Base-by-base conservation (phyloP, 1,284 basidiomycete genomes). In the Ceratobasidium sp. region DNA sequence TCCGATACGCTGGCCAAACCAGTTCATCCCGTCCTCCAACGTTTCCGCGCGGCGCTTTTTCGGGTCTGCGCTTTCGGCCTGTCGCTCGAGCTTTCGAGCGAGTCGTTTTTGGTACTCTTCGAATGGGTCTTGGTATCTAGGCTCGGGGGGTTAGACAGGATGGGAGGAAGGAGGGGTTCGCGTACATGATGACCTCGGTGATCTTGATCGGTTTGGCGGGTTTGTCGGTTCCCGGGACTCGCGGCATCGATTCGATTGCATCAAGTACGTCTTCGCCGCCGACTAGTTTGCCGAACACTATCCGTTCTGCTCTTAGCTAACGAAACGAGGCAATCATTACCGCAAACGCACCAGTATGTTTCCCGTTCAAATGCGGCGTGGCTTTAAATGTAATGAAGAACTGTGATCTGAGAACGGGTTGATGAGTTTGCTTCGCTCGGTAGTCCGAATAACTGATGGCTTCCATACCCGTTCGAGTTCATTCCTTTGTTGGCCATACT, bases 241-340 rank as follows among this genome's bases (percentile, higher is more conserved):
- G 85, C 0, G 94, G 90, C 0, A 96, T 82, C 39, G 88, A 87
- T 81, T 99, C 98, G 46, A 99, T 84, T 9, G 90, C 87, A 78
- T 93, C 88, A 3, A 99, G 84, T 1, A 97, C 91, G 49, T 96
- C 92, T 80, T 97, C 94, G 2, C 96, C 96, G 27, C 96, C 96
- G 0, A 98, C 95, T 5, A 98, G 86, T 79, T 98, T 95, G 1
- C 98, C 97, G 80, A 99, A 99, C 0, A 98, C 96, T 0, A 96
- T 98, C 80, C 1, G 9, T 31, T 1, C 14, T n/a, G 4, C 0
- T 1, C 74, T 88, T 88, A 80, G 90, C 90, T 39, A 37, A 75
- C 46, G 79, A 46, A 27, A 5, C 9, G 4, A 43, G 1, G 1
- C 39, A 80, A 19, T 80, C 19, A 9, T 41, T 14, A 1, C 13